Percentiles rank a stretch among this genome's conserved stretches.
These are phyloP conservation scores for Tolypocladium amazonense DNA, from an alignment of 2,329 filamentous ascomycete species.

Conservation along the genomic window DNA sequence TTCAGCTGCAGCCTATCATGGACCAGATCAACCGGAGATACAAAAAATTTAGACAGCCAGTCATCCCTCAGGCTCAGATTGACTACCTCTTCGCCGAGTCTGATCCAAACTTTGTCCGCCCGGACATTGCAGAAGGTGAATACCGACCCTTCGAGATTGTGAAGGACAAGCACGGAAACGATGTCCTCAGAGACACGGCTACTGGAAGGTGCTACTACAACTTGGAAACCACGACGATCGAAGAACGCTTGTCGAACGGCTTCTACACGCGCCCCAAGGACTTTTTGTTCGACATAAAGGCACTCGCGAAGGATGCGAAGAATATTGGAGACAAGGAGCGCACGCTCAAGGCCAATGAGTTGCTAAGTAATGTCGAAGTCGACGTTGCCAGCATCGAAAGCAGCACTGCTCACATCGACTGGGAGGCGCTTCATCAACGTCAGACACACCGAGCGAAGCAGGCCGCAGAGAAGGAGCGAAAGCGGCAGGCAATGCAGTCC, in stretches of 20 bases:
- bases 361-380: conserved; percentile 87
- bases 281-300: conserved; percentile 79
- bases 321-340: conserved; percentile 74
- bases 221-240: conserved; percentile 82
- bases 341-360: conserved; percentile 79
- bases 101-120: conserved; percentile 58
- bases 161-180: conserved; percentile 67
- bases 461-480: conserved; percentile 48
- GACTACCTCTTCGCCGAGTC: conserved; percentile 77
- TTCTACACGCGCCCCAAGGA: conserved; percentile 89
- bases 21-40: conserved; percentile 89
- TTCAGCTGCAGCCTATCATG: conserved; percentile 88
- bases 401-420: conserved; percentile 59
- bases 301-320: conserved; percentile 74
- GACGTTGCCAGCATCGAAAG: conserved; percentile 71
- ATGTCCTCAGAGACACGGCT: conserved; percentile 63
- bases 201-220: conserved; percentile 91
- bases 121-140: conserved; percentile 42
- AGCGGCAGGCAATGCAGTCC: conserved; percentile 51
- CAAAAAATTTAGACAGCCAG: conserved; percentile 73
- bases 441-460: conserved; percentile 55
- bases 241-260: conserved; percentile 92
- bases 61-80: conserved; percentile 64
- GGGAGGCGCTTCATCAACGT: conserved; percentile 69
- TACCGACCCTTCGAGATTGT: conserved; percentile 69